These are phyloP conservation scores for Solanum hybrid DNA, from an alignment of 305 asterid genomes.

Conservation along the genomic window DNA sequence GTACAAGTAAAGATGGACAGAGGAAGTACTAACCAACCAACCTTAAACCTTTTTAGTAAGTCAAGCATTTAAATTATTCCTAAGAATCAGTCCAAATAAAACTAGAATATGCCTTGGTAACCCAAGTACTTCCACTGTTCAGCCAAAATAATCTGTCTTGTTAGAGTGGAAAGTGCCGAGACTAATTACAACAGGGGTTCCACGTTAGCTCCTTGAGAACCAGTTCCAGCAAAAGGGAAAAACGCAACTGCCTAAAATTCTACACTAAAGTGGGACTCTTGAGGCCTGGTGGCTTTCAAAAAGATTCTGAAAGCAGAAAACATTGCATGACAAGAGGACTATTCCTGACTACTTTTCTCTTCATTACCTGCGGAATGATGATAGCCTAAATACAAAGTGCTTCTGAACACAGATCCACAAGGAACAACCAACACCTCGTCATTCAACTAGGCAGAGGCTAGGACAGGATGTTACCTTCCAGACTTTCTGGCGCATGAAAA, in stretches of 20 bases:
- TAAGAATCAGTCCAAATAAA: neutral
- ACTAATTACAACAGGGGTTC: conserved; percentile 1
- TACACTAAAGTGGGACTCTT: neutral
- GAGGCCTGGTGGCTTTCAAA: neutral
- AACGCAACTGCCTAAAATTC: neutral
- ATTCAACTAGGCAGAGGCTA: neutral
- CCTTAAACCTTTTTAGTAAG: neutral
- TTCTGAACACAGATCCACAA: neutral
- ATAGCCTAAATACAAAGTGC: neutral
- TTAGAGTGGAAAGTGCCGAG: neutral
- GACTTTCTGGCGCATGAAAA: neutral
- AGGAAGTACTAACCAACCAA: neutral
- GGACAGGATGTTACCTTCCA: conserved; percentile 1
- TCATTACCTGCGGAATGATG: neutral
- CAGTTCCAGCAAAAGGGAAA: conserved; percentile 5
- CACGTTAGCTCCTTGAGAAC: neutral
- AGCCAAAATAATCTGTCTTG: neutral
- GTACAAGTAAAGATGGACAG: neutral
- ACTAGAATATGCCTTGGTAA: neutral
- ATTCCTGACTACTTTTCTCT: neutral
- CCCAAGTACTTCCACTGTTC: neutral
- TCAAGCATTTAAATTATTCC: neutral
- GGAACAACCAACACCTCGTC: neutral
- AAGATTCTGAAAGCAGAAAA: neutral
- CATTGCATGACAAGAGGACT: neutral